Evolutionary conservation across 148 eudicot species (phyloP).

Genomic region (Silene uniflora): DNA sequence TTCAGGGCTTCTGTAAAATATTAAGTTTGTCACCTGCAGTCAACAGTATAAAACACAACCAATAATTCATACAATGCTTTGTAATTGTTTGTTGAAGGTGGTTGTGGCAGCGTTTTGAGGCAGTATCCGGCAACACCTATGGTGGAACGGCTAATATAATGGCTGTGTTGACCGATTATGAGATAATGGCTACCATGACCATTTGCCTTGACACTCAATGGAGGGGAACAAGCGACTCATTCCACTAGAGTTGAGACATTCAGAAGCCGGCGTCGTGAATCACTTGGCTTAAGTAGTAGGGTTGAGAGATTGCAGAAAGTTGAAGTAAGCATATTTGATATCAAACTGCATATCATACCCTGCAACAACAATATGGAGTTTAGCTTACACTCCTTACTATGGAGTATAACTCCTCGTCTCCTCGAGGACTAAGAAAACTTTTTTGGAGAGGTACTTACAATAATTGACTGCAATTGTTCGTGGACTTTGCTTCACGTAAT

Average conservation of each 20-base stretch:
- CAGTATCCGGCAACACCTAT: too few species aligned
- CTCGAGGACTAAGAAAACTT: neutral
- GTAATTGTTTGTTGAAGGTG: too few species aligned
- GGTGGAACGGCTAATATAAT: too few species aligned
- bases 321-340: slow-evolving; percentile 91
- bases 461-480: slow-evolving; percentile 88
- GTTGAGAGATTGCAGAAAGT: slow-evolving; percentile 68
- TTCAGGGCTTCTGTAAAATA: too few species aligned
- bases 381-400: neutral
- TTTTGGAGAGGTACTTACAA: slow-evolving; percentile 41
- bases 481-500: slow-evolving; percentile 85
- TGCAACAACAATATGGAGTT: slow-evolving; percentile 31
- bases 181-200: too few species aligned
- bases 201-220: neutral
- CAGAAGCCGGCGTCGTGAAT: neutral
- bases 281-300: slow-evolving; percentile 11
- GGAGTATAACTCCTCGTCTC: neutral
- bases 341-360: slow-evolving; percentile 99
- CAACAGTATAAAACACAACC: too few species aligned
- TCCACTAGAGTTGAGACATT: neutral
- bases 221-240: neutral
- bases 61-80: too few species aligned
- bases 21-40: too few species aligned
- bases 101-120: too few species aligned
- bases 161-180: too few species aligned